Conservation (phyloP, 495 filamentous ascomycete species). For the Glutinoglossum americanum region DNA sequence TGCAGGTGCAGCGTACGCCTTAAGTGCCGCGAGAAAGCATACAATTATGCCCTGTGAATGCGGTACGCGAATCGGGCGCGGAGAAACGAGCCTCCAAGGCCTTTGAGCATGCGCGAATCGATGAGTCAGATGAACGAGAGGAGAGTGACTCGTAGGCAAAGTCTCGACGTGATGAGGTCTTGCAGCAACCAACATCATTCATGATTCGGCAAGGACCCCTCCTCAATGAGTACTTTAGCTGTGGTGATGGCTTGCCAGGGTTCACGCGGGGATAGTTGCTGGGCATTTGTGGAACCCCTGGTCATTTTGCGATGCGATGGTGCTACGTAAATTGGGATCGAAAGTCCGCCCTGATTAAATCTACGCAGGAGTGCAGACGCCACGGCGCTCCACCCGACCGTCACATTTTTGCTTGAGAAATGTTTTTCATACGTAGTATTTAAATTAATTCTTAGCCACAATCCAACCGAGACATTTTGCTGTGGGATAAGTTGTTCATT, state of each 20-base stretch:
- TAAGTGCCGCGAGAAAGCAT: neutral
- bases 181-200: neutral
- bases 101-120: neutral
- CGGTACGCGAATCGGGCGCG: neutral
- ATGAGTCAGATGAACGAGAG: neutral
- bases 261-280: neutral
- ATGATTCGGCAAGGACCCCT: neutral
- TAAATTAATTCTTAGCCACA: neutral
- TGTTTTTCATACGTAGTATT: too few species aligned
- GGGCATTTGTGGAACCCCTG: neutral
- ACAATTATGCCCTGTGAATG: neutral
- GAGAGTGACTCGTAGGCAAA: neutral
- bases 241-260: neutral
- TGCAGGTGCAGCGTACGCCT: neutral
- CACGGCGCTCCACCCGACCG: too few species aligned
- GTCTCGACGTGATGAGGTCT: neutral
- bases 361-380: too few species aligned
- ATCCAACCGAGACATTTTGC: neutral
- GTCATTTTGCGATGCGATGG: neutral
- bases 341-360: neutral
- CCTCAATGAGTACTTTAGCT: neutral
- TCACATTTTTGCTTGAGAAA: too few species aligned
- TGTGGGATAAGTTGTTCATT: neutral
- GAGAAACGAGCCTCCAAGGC: neutral
- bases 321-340: neutral